These are phyloP conservation scores for Amylostereum areolatum DNA, from an alignment of 1,284 basidiomycete genomes.

Conservation along the genomic window DNA sequence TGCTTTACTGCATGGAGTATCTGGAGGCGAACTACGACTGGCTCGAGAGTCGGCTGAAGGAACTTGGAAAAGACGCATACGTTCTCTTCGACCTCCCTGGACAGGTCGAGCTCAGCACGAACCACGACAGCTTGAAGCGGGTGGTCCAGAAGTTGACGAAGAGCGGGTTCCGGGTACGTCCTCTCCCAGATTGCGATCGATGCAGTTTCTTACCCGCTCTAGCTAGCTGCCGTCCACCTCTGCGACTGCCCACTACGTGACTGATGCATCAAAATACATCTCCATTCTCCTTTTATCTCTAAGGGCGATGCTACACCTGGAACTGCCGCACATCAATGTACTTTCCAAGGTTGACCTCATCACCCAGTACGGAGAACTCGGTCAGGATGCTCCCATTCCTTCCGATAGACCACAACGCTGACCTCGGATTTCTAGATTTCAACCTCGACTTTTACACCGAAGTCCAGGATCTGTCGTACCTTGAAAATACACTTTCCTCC, in stretches of 20 bases:
- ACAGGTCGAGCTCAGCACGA: slow-evolving; percentile 96
- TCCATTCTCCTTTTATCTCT: slow-evolving; percentile 89
- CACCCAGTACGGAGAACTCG: slow-evolving; percentile 81
- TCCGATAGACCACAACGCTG: background rate
- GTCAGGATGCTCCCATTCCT: slow-evolving; percentile 35
- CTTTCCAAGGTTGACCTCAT: slow-evolving; percentile 94
- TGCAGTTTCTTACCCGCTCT: slow-evolving; percentile 19
- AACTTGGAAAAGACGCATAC: slow-evolving; percentile 70
- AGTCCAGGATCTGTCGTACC: slow-evolving; percentile 91
- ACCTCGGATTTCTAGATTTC: slow-evolving; percentile 61
- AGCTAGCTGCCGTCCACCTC: slow-evolving; percentile 93
- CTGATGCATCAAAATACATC: slow-evolving; percentile 93
- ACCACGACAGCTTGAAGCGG: slow-evolving; percentile 83
- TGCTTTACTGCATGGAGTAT: slow-evolving; percentile 98
- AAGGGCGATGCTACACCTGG: slow-evolving; percentile 96
- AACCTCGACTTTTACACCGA: slow-evolving; percentile 98
- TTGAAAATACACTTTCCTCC: slow-evolving; percentile 70
- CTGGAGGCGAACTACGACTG: slow-evolving; percentile 95
- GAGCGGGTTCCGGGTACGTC: slow-evolving; percentile 78
- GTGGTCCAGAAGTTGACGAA: slow-evolving; percentile 73
- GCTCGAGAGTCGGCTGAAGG: slow-evolving; percentile 73
- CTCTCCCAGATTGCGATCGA: slow-evolving; percentile 4
- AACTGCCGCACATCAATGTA: slow-evolving; percentile 96
- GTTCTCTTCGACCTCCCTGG: slow-evolving; percentile 96
- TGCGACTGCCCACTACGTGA: slow-evolving; percentile 97